Evolutionary conservation across 2,329 filamentous ascomycete species (phyloP).

Genomic region (Chaetomiaceae sp.): DNA sequence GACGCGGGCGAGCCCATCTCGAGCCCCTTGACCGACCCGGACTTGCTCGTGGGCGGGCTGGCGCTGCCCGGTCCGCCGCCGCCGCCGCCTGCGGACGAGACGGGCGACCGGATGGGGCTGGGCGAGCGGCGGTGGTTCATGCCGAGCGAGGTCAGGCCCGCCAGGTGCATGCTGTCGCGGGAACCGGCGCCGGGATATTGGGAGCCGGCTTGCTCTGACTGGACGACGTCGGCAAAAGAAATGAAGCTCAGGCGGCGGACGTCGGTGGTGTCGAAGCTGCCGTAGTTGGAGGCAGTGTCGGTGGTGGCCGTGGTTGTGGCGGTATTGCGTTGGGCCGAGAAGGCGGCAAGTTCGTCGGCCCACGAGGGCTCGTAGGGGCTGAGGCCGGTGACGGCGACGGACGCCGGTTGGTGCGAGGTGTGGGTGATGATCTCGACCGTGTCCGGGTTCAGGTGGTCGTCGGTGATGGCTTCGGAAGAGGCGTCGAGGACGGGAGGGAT

Average conservation of each 20-base stretch:
- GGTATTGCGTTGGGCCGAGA: conserved; percentile 42
- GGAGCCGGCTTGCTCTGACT: conserved; percentile 60
- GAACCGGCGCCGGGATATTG: conserved; percentile 39
- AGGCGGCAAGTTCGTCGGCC: conserved; percentile 55
- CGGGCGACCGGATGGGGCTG: conserved; percentile 74
- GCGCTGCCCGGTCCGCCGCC: conserved; percentile 42
- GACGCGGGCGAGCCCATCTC: conserved; percentile 45
- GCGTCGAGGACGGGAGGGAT: conserved; percentile 90
- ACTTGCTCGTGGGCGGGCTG: conserved; percentile 72
- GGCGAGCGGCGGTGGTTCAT: conserved; percentile 60
- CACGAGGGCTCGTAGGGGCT: conserved; percentile 43
- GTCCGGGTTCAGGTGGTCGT: conserved; percentile 77
- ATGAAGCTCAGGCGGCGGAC: conserved; percentile 87
- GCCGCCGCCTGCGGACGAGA: conserved; percentile 55
- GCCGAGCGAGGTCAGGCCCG: conserved; percentile 54
- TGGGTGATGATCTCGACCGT: conserved; percentile 91
- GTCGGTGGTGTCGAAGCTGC: conserved; percentile 70
- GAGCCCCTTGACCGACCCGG: conserved; percentile 67
- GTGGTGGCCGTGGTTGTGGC: conserved; percentile 23
- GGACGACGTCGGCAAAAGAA: conserved; percentile 93
- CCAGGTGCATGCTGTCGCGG: conserved; percentile 66
- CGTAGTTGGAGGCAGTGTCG: conserved; percentile 71
- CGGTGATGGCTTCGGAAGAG: conserved; percentile 86
- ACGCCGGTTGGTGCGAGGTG: conserved; percentile 74
- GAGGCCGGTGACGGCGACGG: conserved; percentile 58